A percentile compares a stretch with the other conserved stretches of the same genome.
These are phyloP conservation scores for Wickerhamiella qilinensis DNA, from an alignment of 805 yeast species.

Conservation along the genomic window DNA sequence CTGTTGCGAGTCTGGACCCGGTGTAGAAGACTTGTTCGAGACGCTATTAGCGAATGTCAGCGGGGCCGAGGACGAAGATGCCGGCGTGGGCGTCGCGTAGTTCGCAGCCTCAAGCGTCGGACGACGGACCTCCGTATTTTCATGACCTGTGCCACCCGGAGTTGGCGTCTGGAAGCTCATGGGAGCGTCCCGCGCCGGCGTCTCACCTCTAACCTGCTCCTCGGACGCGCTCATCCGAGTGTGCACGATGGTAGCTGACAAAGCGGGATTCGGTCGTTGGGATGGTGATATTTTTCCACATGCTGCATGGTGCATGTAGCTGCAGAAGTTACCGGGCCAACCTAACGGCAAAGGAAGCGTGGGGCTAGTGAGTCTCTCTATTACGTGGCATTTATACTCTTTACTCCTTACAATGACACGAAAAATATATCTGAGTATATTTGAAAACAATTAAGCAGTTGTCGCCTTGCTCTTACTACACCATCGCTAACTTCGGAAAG, in stretches of 20 bases:
- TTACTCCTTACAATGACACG: too few species aligned
- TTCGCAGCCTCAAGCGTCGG: background rate
- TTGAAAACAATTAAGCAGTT: too few species aligned
- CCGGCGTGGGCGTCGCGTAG: background rate
- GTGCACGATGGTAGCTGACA: background rate
- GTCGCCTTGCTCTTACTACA: too few species aligned
- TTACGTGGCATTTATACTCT: too few species aligned
- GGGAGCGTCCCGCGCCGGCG: background rate
- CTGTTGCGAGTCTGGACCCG: background rate
- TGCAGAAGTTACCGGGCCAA: too few species aligned
- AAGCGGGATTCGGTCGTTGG: background rate
- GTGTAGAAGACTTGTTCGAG: background rate
- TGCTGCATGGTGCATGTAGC: too few species aligned
- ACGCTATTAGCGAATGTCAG: conserved; percentile 5
- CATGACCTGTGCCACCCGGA: background rate
- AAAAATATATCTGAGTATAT: too few species aligned
- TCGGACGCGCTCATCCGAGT: conserved; percentile 1
- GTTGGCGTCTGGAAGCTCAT: background rate
- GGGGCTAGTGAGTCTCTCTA: too few species aligned
- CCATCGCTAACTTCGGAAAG: too few species aligned
- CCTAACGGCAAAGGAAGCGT: too few species aligned
- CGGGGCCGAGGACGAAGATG: conserved; percentile 1
- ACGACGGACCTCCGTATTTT: background rate
- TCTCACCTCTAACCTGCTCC: background rate
- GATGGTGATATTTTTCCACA: background rate